Percentiles rank a stretch among this genome's conserved stretches.
Conservation (phyloP, 2,329 filamentous ascomycete genomes). For the Stachybotrys chartarum region DNA sequence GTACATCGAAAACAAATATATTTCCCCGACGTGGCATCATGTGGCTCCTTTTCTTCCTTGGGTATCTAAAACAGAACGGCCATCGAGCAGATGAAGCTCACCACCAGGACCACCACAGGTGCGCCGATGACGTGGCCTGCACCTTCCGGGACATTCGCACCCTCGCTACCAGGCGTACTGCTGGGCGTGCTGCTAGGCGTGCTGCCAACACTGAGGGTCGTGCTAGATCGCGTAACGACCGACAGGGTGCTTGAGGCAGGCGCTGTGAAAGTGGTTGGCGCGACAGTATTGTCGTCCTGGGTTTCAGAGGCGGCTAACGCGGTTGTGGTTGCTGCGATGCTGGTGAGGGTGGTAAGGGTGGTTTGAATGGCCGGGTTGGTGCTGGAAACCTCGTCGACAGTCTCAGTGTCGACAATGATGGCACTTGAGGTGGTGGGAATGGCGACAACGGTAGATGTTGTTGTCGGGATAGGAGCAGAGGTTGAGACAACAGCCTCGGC, state of each 20-base stretch:
- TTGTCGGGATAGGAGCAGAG: not conserved
- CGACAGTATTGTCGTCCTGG: not conserved
- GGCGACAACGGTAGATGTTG: not conserved
- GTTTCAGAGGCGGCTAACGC: not conserved
- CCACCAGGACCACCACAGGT: not conserved
- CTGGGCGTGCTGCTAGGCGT: not conserved
- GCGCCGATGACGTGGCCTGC: not conserved
- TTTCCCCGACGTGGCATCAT: not conserved
- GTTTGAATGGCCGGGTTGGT: not conserved
- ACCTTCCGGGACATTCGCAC: not conserved
- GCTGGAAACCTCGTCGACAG: not conserved
- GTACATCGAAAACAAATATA: not conserved
- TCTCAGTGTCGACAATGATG: not conserved
- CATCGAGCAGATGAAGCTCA: not conserved
- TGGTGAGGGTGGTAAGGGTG: not conserved
- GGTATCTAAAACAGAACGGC: not conserved
- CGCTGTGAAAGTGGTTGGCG: not conserved
- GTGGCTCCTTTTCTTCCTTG: not conserved
- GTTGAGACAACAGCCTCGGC: not conserved
- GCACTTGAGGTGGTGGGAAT: not conserved
- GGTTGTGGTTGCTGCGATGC: not conserved
- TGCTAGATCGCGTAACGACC: not conserved
- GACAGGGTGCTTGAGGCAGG: not conserved
- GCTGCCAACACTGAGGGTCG: not conserved
- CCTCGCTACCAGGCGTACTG: not conserved